phyloP scores from a whole-genome alignment of 164 flowering plant genomes.

The Houttuynia cordata region DNA sequence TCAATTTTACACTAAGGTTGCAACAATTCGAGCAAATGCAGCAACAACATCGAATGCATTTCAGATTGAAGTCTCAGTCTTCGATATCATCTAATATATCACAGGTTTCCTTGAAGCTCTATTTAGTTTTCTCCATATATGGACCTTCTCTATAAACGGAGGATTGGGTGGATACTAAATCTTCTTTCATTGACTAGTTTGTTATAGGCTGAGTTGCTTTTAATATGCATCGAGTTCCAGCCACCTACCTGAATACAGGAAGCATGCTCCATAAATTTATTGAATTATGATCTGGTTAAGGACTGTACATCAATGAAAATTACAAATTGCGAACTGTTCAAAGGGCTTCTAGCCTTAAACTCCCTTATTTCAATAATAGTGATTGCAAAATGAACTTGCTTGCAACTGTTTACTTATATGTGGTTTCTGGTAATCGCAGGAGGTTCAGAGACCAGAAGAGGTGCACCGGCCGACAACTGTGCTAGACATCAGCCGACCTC shows the following conservation, averaged over 20 bases:
- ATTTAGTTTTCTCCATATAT: background rate
- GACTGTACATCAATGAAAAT: too few species aligned
- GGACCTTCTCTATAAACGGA: background rate
- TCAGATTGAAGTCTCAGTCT: constrained; percentile 33
- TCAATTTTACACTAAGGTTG: constrained; percentile 52
- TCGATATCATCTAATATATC: constrained; percentile 23
- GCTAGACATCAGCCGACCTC: constrained; percentile 29
- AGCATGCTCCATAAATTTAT: too few species aligned
- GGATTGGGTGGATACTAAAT: background rate
- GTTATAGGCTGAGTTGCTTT: too few species aligned
- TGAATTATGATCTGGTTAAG: too few species aligned
- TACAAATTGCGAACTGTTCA: too few species aligned
- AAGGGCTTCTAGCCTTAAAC: too few species aligned
- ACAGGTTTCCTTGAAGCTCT: constrained; percentile 29
- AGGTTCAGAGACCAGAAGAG: constrained; percentile 39
- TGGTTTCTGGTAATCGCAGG: background rate
- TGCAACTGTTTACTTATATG: background rate
- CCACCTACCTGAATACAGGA: too few species aligned
- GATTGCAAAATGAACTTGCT: background rate
- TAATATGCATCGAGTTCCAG: too few species aligned
- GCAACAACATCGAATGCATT: constrained; percentile 50
- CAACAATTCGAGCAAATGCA: constrained; percentile 77
- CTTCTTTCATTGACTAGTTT: too few species aligned
- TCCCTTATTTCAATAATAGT: too few species aligned
- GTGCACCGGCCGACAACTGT: constrained; percentile 16